These are phyloP conservation scores for Kodamaea nitidulidarum DNA, from an alignment of 805 yeast genomes.

Conservation along the genomic window DNA sequence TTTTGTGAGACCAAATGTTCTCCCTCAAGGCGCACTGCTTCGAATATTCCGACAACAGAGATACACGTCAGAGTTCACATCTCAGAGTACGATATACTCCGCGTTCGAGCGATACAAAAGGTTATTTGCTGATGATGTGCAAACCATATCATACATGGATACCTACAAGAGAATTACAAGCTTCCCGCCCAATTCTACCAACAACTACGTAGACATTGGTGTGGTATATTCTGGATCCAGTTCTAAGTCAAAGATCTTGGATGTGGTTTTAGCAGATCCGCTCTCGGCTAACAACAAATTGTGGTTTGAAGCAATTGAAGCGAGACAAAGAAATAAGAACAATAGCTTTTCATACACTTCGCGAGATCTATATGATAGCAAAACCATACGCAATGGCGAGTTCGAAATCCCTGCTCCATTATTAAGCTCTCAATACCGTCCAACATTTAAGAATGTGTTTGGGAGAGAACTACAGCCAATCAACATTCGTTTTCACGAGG, in stretches of 20 bases:
- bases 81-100: conserved; percentile 2
- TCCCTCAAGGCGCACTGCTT: neutral
- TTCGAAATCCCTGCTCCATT: conserved; percentile 28
- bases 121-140: conserved; percentile 19
- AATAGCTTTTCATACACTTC: conserved; percentile 17
- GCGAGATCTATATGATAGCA: neutral
- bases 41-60: neutral
- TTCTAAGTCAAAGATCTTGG: conserved; percentile 28
- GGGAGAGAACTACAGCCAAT: conserved; percentile 1
- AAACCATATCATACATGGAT: conserved; percentile 14
- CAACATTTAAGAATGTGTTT: conserved; percentile 14
- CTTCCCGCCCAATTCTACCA: conserved; percentile 9
- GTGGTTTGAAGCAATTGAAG: conserved; percentile 28
- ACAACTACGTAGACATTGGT: conserved; percentile 26
- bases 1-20: neutral
- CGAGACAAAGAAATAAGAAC: conserved; percentile 18
- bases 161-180: conserved; percentile 14
- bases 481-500: conserved; percentile 5
- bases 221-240: conserved; percentile 24
- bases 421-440: conserved; percentile 24
- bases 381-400: conserved; percentile 9
- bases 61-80: neutral
- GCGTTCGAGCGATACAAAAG: conserved; percentile 13
- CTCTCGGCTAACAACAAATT: conserved; percentile 27
- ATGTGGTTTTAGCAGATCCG: conserved; percentile 39